These are phyloP conservation scores for Apodospora peruviana DNA, from an alignment of 495 filamentous ascomycete genomes.

Conservation along the genomic window DNA sequence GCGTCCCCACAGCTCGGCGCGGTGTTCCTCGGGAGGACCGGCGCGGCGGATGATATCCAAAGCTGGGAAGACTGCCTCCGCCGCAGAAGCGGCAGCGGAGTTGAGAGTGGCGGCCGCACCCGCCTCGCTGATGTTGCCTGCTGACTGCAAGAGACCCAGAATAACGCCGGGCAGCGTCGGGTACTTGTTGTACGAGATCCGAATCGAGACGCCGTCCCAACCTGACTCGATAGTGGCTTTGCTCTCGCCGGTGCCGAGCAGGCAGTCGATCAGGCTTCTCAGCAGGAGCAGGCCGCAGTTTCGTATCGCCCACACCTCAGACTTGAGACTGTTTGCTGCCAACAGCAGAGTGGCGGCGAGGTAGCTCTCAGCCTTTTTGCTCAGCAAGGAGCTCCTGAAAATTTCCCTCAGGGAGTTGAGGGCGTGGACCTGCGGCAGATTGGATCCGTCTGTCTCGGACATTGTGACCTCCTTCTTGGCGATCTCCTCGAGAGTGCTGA, in stretches of 20 bases:
- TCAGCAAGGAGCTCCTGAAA: slow-evolving; percentile 71
- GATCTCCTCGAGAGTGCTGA: slow-evolving; percentile 44
- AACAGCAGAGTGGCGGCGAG: slow-evolving; percentile 68
- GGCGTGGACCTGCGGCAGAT: slow-evolving; percentile 87
- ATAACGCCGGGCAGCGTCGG: slow-evolving; percentile 64
- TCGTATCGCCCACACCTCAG: slow-evolving; percentile 77
- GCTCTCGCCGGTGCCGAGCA: slow-evolving; percentile 62
- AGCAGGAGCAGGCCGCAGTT: slow-evolving; percentile 91
- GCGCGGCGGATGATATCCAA: slow-evolving; percentile 73
- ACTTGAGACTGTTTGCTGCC: slow-evolving; percentile 65
- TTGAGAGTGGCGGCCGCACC: slow-evolving; percentile 11
- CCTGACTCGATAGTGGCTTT: slow-evolving; percentile 44
- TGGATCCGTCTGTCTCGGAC: slow-evolving; percentile 52
- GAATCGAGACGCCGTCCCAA: slow-evolving; percentile 44
- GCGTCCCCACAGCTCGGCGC: slow-evolving; percentile 38
- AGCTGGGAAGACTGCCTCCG: slow-evolving; percentile 80
- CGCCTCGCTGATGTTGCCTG: slow-evolving; percentile 32
- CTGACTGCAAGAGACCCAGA: slow-evolving; percentile 53
- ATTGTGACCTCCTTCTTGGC: slow-evolving; percentile 47
- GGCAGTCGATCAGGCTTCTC: slow-evolving; percentile 69
- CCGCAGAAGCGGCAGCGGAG: slow-evolving; percentile 29
- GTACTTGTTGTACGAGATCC: slow-evolving; percentile 65
- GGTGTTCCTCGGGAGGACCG: slow-evolving; percentile 44
- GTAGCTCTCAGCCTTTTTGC: slow-evolving; percentile 54
- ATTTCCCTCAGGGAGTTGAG: slow-evolving; percentile 87